Evolutionary conservation across 768 basidiomycete genomes (phyloP).

Genomic region (Coprinopsis cinerea): DNA sequence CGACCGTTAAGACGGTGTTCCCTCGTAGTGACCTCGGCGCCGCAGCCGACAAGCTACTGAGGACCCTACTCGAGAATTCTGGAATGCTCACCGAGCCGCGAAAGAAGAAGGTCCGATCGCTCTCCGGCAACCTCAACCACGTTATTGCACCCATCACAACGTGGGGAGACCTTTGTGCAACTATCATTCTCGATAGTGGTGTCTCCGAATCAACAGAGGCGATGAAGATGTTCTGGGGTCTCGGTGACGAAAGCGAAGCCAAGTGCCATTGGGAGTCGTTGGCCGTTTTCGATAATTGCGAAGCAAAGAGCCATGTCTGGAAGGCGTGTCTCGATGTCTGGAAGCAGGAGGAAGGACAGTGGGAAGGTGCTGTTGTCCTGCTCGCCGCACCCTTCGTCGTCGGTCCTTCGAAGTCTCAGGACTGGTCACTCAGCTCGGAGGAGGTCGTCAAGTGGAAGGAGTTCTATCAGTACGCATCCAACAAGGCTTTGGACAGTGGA

Average conservation of each 20-base stretch:
- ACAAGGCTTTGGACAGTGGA: constrained; percentile 57
- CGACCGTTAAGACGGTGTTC: constrained; percentile 3
- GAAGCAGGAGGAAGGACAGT: constrained; percentile 41
- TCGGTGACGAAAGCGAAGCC: constrained; percentile 18
- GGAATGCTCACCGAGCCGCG: constrained; percentile 2
- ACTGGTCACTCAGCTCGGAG: constrained; percentile 49
- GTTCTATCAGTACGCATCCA: constrained; percentile 44
- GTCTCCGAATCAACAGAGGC: constrained; percentile 3
- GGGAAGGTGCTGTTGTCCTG: constrained; percentile 51
- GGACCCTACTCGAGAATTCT: neutral
- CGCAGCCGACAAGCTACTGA: neutral
- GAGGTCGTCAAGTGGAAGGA: constrained; percentile 58
- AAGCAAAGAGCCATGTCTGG: constrained; percentile 49
- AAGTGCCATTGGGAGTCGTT: constrained; percentile 25
- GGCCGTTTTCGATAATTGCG: constrained; percentile 20
- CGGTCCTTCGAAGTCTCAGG: constrained; percentile 18
- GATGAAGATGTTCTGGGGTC: constrained; percentile 52
- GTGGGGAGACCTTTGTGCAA: constrained; percentile 1
- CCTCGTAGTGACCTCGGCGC: constrained; percentile 1
- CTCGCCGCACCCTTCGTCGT: constrained; percentile 61
- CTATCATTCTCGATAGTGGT: constrained; percentile 1
- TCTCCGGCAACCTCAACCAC: neutral
- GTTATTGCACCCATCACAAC: constrained; percentile 1
- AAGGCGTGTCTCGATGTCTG: constrained; percentile 49
- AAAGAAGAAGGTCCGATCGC: constrained; percentile 2